Percentiles rank a stretch among this genome's conserved stretches.
Evolutionary conservation across 441 rosid species (phyloP).

Genomic region (Isatis lusitanica): DNA sequence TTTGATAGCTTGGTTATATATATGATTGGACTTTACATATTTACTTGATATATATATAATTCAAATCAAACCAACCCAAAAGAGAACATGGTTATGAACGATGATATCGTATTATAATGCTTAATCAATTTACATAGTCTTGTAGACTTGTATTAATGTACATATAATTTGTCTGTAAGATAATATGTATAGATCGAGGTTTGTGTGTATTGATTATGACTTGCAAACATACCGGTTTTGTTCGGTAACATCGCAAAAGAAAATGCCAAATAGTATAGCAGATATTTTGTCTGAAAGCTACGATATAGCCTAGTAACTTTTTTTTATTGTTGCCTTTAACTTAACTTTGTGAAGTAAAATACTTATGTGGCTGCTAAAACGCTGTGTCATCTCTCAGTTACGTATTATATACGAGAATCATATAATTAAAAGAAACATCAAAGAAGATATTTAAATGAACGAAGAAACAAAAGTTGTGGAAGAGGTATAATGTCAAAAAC

Average conservation of each 20-base stretch:
- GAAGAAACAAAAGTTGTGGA: constrained; percentile 32
- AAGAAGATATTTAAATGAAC: constrained; percentile 4
- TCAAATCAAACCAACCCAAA: neutral
- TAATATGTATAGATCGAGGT: neutral
- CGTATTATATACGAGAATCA: neutral
- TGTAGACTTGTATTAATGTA: neutral
- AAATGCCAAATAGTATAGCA: neutral
- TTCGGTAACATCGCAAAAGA: neutral
- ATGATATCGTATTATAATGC: neutral
- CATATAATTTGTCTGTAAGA: neutral
- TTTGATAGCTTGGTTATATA: neutral
- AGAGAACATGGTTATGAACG: neutral
- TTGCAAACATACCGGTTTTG: too few species aligned
- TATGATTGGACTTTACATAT: neutral
- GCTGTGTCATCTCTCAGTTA: neutral
- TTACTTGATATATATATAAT: neutral
- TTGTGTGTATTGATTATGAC: neutral
- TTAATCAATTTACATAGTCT: neutral
- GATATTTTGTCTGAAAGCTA: neutral
- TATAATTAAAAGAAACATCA: neutral
- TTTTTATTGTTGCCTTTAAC: neutral
- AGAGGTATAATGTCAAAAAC: constrained; percentile 26
- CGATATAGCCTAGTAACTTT: neutral
- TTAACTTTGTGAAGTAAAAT: neutral
- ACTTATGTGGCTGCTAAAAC: neutral